These are phyloP conservation scores for Cryptosporidium parvum DNA, from an alignment of 169 alveolate genomes.

Conservation along the genomic window DNA sequence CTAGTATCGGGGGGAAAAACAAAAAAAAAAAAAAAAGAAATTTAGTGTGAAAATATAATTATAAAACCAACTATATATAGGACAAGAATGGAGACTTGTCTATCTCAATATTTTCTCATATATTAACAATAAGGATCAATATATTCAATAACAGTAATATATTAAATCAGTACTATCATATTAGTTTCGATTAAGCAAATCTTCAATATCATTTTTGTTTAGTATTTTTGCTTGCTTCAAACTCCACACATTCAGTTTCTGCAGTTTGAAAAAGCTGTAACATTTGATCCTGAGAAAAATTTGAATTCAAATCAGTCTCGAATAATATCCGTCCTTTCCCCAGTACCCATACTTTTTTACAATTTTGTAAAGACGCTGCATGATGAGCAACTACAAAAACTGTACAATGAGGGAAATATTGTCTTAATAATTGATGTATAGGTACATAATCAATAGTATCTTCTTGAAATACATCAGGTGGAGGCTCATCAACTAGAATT, in stretches of 20 bases:
- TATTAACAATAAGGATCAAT: background rate
- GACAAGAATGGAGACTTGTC: background rate
- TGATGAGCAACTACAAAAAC: conserved; percentile 81
- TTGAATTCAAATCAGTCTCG: conserved; percentile 13
- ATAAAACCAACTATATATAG: background rate
- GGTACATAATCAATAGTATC: conserved; percentile 57
- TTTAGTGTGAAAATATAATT: background rate
- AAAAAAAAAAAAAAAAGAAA: too few species aligned
- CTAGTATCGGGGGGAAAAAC: background rate
- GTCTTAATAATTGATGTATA: conserved; percentile 72
- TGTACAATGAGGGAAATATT: conserved; percentile 79
- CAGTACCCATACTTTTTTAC: conserved; percentile 81
- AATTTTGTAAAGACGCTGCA: conserved; percentile 78
- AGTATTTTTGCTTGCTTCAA: background rate
- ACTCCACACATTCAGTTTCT: background rate
- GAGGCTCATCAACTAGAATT: conserved; percentile 81
- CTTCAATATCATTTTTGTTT: background rate
- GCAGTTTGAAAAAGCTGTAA: conserved; percentile 56
- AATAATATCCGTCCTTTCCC: conserved; percentile 78
- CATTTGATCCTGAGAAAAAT: conserved; percentile 51
- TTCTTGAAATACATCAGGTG: conserved; percentile 77
- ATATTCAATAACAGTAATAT: too few species aligned
- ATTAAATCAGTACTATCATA: too few species aligned
- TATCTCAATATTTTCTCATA: too few species aligned
- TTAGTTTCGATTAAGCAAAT: too few species aligned